Percentiles rank a stretch among this genome's conserved stretches.
phyloP scores from a whole-genome alignment of 495 filamentous ascomycete genomes.

The Parathielavia appendiculata region DNA sequence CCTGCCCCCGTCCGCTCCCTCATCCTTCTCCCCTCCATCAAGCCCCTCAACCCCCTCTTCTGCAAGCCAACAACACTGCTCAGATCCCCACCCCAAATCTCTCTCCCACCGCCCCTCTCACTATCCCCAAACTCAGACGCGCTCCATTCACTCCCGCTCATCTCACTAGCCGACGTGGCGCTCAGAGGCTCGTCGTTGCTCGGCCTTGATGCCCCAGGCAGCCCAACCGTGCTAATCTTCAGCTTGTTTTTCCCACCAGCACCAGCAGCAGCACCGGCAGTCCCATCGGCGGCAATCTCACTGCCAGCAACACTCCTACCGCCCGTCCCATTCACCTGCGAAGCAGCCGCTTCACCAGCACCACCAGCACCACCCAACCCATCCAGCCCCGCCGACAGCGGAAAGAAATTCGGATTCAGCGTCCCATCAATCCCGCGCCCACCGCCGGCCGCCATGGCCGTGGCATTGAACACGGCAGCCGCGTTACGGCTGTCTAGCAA shows the following conservation, averaged over 20 bases:
- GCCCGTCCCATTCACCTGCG: conserved; percentile 16
- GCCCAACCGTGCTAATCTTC: conserved; percentile 36
- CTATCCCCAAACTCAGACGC: conserved; percentile 38
- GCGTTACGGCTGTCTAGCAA: conserved; percentile 89
- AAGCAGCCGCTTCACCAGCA: too few species aligned
- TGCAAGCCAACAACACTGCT: conserved; percentile 95
- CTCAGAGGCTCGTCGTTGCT: conserved; percentile 45
- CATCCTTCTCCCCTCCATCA: conserved; percentile 93
- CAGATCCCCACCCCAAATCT: conserved; percentile 77
- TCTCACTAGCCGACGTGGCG: conserved; percentile 36
- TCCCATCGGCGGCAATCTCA: not conserved
- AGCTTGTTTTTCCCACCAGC: conserved; percentile 27
- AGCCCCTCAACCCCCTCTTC: conserved; percentile 81
- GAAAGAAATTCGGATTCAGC: conserved; percentile 47
- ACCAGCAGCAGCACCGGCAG: not conserved
- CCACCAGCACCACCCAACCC: conserved; percentile 23
- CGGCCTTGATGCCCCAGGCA: conserved; percentile 32
- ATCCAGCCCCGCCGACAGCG: conserved; percentile 24
- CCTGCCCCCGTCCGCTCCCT: conserved; percentile 55
- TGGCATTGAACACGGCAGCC: conserved; percentile 95
- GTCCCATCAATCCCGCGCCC: conserved; percentile 62
- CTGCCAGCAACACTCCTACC: conserved; percentile 9
- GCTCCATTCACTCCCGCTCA: conserved; percentile 46
- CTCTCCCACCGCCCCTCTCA: conserved; percentile 41
- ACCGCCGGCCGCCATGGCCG: conserved; percentile 95